A percentile compares a stretch with the other conserved stretches of the same genome.
Evolutionary conservation across 257 asterid genomes (phyloP).

Genomic region (Cordia subcordata): DNA sequence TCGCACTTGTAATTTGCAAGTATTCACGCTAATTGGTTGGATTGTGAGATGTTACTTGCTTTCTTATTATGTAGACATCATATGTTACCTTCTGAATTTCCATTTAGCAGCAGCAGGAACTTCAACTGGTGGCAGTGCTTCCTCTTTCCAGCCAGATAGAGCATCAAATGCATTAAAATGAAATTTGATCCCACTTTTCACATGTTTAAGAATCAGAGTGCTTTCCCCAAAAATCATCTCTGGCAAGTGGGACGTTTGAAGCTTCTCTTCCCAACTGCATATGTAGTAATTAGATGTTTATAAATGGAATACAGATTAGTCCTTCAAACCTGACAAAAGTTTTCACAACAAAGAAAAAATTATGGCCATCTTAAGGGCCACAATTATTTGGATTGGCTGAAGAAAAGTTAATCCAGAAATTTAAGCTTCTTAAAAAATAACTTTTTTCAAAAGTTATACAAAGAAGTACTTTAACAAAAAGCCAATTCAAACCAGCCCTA

Average conservation of each 20-base stretch:
- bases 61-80: too few relatives aligned
- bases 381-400: too few relatives aligned
- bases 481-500: too few relatives aligned
- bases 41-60: too few relatives aligned
- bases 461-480: too few relatives aligned
- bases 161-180: slow-evolving; percentile 91
- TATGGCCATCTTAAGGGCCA: too few relatives aligned
- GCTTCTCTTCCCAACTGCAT: slow-evolving; percentile 95
- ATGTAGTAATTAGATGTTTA: not conserved
- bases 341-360: not conserved
- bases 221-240: slow-evolving; percentile 98
- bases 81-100: slow-evolving; percentile 72
- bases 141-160: slow-evolving; percentile 85
- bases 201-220: slow-evolving; percentile 64
- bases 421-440: too few relatives aligned
- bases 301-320: not conserved
- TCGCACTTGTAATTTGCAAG: too few relatives aligned
- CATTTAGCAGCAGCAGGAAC: slow-evolving; percentile 97
- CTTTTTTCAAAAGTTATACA: too few relatives aligned
- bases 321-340: not conserved
- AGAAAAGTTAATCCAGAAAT: too few relatives aligned
- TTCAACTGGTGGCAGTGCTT: slow-evolving; percentile 91
- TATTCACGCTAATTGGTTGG: too few relatives aligned
- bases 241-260: slow-evolving; percentile 81
- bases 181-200: slow-evolving; percentile 55